Evolutionary conservation across 371 early-diverging fungal species (phyloP).

Genomic region (Paraphysoderma sedebokerense): DNA sequence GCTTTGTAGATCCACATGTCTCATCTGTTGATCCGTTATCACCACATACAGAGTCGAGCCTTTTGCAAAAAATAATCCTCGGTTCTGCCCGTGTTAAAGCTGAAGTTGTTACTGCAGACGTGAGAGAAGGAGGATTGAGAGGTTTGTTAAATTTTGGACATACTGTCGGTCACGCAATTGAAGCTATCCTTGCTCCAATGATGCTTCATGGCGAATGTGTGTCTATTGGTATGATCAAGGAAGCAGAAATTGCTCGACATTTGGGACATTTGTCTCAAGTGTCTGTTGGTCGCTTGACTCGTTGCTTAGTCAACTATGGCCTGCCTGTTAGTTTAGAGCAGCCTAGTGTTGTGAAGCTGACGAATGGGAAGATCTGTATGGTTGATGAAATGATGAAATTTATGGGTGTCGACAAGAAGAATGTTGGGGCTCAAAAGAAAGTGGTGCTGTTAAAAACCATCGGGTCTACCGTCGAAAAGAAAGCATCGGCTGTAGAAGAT

Average conservation of each 20-base stretch:
- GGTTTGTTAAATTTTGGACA: constrained; percentile 95
- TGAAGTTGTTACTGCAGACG: constrained; percentile 84
- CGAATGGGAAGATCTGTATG: constrained; percentile 18
- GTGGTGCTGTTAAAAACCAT: constrained; percentile 75
- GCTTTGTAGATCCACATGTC: background rate
- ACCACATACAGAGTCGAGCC: constrained; percentile 28
- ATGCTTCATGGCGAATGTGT: constrained; percentile 94
- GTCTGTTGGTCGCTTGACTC: constrained; percentile 69
- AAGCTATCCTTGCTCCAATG: constrained; percentile 75
- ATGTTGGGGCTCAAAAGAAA: constrained; percentile 74
- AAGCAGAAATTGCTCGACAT: constrained; percentile 81
- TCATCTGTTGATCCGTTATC: background rate
- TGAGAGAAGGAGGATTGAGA: constrained; percentile 85
- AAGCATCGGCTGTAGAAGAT: constrained; percentile 68
- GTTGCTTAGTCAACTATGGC: constrained; percentile 73
- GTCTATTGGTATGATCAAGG: constrained; percentile 82
- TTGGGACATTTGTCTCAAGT: constrained; percentile 74
- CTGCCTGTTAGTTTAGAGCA: constrained; percentile 73
- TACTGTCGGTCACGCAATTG: constrained; percentile 91
- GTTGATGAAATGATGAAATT: constrained; percentile 72
- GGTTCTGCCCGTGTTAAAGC: constrained; percentile 86
- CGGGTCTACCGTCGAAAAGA: constrained; percentile 65
- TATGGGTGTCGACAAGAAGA: constrained; percentile 93
- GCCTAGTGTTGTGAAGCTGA: constrained; percentile 34
- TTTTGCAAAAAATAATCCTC: constrained; percentile 67